Evolutionary conservation across 441 rosid genomes (phyloP), one percentile per base, ranked within the genome.

Genomic region (Euphorbia corollata): DNA sequence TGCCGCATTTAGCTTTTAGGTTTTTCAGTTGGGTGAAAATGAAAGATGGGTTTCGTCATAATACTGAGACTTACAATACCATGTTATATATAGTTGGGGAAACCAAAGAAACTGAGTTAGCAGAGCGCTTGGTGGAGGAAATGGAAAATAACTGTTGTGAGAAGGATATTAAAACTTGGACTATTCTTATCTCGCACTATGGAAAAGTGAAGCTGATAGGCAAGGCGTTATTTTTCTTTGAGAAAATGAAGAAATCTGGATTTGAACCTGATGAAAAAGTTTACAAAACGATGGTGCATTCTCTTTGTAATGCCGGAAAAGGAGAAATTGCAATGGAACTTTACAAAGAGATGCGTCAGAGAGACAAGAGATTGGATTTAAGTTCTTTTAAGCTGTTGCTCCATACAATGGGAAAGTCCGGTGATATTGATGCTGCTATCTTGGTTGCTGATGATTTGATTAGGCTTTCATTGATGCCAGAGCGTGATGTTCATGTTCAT

Each of bases 1-100:
- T 84, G 77, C 92, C 97, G 19, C 88, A 83, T 75, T 77, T 82
- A 59, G 96, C 92, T 71, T 68, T 76, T 39, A 82, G 88, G 75
- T 88, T 92, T 78, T 86, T 88, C 73, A 76, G 66, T 59, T 90
- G 97, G 90, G 86, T 83, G 73, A 80, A 76, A 72, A 63, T 65
- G 32, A 81, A 77, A 69, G 81, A 83, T 43, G 86, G 79, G 50
- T 88, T 71, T 70, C 34, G 71, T 74, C 80, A 73, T 59, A 80
- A 79, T 1, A 82, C 78, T 0, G 76, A 71, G 67, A 75, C 65
- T 61, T 88, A 82, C 66, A 87, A 87, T 71, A 75, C 79, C 41
- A 65, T 88, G 84, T 22, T 90, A 62, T 75, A 71, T 66, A 80
- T 82, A 51, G 83, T 86, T 51, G 94, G 87, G 62, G 89, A 90